These are phyloP conservation scores for Scenedesmus sp. DNA, from an alignment of 163 green algal genomes.

Conservation along the genomic window DNA sequence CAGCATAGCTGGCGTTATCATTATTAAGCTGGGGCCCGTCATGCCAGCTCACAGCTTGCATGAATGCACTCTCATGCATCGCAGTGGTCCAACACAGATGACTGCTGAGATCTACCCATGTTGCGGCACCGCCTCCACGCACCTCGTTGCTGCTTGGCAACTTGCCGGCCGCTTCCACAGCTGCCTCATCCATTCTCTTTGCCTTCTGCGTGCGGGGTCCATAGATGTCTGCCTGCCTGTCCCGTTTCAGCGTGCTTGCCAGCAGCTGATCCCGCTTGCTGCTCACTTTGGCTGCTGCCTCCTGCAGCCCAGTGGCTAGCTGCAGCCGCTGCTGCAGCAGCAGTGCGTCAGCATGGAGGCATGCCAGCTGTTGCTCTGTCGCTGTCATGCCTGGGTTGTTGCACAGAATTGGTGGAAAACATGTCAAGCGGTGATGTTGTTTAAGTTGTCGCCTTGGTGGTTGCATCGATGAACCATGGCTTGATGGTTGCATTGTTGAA, in stretches of 20 bases:
- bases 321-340: conserved; percentile 69
- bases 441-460: too few species aligned
- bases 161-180: conserved; percentile 42
- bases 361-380: conserved; percentile 74
- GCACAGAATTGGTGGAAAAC: too few species aligned
- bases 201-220: conserved; percentile 65
- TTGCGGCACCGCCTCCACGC: background rate
- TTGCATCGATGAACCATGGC: too few species aligned
- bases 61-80: too few species aligned
- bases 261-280: conserved; percentile 39
- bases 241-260: conserved; percentile 20
- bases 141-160: conserved; percentile 58
- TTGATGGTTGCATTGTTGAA: too few species aligned
- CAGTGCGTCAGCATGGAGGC: conserved; percentile 76
- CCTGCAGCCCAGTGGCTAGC: conserved; percentile 66
- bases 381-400: conserved; percentile 66
- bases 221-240: conserved; percentile 69
- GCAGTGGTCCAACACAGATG: too few species aligned
- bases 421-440: too few species aligned
- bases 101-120: background rate
- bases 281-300: conserved; percentile 60
- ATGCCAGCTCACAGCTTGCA: too few species aligned
- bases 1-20: background rate
- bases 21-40: too few species aligned
- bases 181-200: conserved; percentile 56